Evolutionary conservation across 2,329 filamentous ascomycete genomes (phyloP), one percentile per base, ranked within the genome.

Genomic region (Beauveria sp.): DNA sequence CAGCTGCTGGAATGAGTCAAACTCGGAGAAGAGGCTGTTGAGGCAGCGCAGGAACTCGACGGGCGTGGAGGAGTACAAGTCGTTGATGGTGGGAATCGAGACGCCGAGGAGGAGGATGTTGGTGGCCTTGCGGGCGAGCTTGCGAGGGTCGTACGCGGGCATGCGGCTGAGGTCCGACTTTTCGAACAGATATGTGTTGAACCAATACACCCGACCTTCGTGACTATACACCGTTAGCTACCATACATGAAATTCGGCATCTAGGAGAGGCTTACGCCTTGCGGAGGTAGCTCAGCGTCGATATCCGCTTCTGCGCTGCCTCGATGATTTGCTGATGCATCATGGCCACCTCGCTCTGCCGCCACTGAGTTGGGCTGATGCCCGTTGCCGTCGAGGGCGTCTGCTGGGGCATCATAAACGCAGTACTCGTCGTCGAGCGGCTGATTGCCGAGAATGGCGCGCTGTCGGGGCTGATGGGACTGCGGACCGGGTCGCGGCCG

Each of bases 131-230:
- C 93, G 89, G 64, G 91, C 88, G 54, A 97, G 85, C 71, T 93
- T 95, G 65, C 89, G 86, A 4, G 86, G 79, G 63, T 96, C 90
- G 71, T 96, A 93, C 71, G 91, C 96, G 51, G 93, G 87, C 78
- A 97, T 88, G 70, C 88, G 87, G 57, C 83, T 79, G 40, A 98
- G 81, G 73, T 96, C 91, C 34, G 84, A 75, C 69, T 91, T 89
- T 66, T 92, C 90, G 75, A 96, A 96, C 70, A 96, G 89, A 63
- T 96, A 85, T 0, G 95, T 97, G 76, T 97, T 97, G 80, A 98
- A 97, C 93, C 95, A 98, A 78, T 96, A 98, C 47, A 96, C 87
- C 62, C 91, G 87, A 63, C 93, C 93, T 76, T 97, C 92, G 71
- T 99, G 93, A 30, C 91, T 96, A 47, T 54, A 16, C 1, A 6